Evolutionary conservation across 768 basidiomycete genomes (phyloP), one percentile per base, ranked within the genome.

Genomic region (Exsudoporus frostii): DNA sequence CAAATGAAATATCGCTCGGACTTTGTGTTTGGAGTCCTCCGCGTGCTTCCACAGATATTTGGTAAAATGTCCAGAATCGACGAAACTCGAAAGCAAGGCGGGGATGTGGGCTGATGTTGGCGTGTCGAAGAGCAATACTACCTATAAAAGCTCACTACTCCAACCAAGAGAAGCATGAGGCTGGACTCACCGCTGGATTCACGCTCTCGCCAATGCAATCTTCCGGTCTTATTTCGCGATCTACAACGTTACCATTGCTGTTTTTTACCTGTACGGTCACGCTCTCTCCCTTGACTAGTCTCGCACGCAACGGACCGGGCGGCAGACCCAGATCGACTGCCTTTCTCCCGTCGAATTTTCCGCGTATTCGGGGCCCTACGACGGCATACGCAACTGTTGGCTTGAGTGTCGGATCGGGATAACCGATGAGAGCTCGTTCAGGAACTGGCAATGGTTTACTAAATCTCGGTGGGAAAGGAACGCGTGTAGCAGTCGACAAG

Each of bases 281-380:
- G 0, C 75, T 67, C 64, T 86, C 73, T 9, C 94, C 93, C 47
- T 68, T 78, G 5, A 83, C 78, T n/a, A 96, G 71, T 48, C 66
- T 71, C 1, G 74, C 78, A n/a, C 90, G 77, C 10, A 82, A 51
- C 6, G 78, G 78, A 0, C 90, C 88, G 2, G 65, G 63, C 4
- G 80, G 79, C 2, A 98, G 71, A 6, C 86, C 85, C 2, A 93
- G 74, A 40, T 73, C 79, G 9, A 74, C 62, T 0, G 93, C 90
- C 56, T 81, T 83, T 55, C 72, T 67, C 0, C 69, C 83, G 55
- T 93, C 79, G 63, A 98, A 96, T 67, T 89, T 91, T 9, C 82
- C 82, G 1, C 82, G 79, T 37, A 76, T 68, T 14, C 73, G 75
- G 4, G 82, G 81, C 0, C 82, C 82, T 38, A 81, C 71, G 39